Conservation (phyloP, 2,329 filamentous ascomycete genomes). For the Fusarium sp. region DNA sequence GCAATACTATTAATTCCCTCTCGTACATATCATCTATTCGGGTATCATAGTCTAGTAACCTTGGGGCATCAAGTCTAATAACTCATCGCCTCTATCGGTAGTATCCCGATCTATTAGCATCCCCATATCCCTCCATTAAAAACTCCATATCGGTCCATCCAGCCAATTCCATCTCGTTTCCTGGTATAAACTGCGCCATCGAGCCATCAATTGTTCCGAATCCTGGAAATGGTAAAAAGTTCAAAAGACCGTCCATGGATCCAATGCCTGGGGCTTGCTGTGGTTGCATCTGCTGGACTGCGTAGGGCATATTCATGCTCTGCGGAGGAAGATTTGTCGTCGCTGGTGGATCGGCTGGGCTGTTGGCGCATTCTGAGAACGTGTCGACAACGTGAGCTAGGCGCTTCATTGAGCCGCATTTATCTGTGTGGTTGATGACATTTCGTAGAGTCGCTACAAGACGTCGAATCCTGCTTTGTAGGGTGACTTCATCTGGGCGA, state of each 20-base stretch:
- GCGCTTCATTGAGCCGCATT: slow-evolving; percentile 47
- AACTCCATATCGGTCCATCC: slow-evolving; percentile 43
- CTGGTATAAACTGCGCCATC: slow-evolving; percentile 27
- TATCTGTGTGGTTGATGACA: slow-evolving; percentile 42
- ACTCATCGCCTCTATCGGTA: background rate
- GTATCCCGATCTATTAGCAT: slow-evolving; percentile 1
- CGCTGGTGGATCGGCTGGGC: slow-evolving; percentile 3
- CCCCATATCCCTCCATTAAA: slow-evolving; percentile 34
- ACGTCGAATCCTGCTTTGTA: slow-evolving; percentile 19
- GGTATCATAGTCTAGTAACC: background rate
- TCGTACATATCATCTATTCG: background rate
- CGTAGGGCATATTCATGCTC: background rate
- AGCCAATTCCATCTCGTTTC: slow-evolving; percentile 27
- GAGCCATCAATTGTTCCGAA: slow-evolving; percentile 13
- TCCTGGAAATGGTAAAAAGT: slow-evolving; percentile 27
- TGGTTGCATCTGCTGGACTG: slow-evolving; percentile 7
- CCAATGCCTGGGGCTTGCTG: slow-evolving; percentile 5
- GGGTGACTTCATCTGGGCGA: slow-evolving; percentile 4
- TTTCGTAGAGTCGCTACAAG: slow-evolving; percentile 27
- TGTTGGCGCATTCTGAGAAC: slow-evolving; percentile 44
- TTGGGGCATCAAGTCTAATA: background rate
- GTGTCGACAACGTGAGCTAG: slow-evolving; percentile 45
- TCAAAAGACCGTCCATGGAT: slow-evolving; percentile 32
- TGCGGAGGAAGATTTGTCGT: background rate
- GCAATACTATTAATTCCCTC: background rate